Base-by-base conservation (phyloP, 345 rosid species). In the Brassica juncea region DNA sequence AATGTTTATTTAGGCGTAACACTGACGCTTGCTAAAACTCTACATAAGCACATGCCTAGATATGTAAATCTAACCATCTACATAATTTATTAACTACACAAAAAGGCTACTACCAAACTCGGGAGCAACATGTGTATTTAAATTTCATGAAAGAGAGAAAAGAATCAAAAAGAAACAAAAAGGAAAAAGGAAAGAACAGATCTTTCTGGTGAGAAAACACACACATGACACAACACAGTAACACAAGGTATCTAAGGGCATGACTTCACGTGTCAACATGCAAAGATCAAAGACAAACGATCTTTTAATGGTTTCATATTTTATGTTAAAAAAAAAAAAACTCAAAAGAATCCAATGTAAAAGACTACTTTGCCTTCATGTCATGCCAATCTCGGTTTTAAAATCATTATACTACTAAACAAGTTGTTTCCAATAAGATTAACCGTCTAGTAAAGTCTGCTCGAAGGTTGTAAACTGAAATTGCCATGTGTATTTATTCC, bases 181-280 rank as follows among this genome's bases (percentile, higher is more conserved):
- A 67, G 39, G 23, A 28, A 54, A 75, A 62, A 54, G 76, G 54
- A 55, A 65, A 81, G 47, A 66, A 76, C 44, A 70, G 70, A 81
- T 81, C 73, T 76, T 65, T 71, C 57, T 71, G 77, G 80, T 71
- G 71, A 74, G 78, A 61, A 49, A 27, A 6, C 55, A 52, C 73
- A 77, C 39, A 60, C 42, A 64, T 21, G 64, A 59, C 64, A 71
- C 81, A 39, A 19, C 62, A 57, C 52, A 73, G 31, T 73, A 68
- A 75, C 83, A 81, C 77, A 81, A 81, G 77, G 83, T 76, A 81
- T 81, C 80, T 32, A 42, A 66, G 73, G 59, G 77, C 73, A 71
- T 76, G 83, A 71, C 68, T 72, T 61, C 83, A 80, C 80, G 83
- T 80, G 83, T 80, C 76, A 75, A 80, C 80, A 80, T 80, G 83